Evolutionary conservation across 345 rosid genomes (phyloP).

Genomic region (Turnera subulata): DNA sequence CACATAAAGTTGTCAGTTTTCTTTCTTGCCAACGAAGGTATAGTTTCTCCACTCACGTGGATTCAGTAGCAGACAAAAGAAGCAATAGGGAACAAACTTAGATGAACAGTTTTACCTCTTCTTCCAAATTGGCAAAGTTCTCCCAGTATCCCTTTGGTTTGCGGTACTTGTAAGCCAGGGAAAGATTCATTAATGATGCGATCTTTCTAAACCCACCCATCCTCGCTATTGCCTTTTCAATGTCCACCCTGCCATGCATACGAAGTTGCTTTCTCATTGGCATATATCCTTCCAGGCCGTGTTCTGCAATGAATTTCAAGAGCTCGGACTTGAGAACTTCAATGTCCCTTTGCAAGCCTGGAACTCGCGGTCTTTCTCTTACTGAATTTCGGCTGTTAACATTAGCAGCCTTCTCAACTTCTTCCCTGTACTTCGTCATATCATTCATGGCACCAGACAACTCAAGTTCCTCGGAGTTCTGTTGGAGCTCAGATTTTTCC

Average conservation of each 20-base stretch:
- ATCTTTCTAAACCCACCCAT: constrained; percentile 95
- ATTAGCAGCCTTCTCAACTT: constrained; percentile 16
- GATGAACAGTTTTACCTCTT: constrained; percentile 57
- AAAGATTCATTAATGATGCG: constrained; percentile 73
- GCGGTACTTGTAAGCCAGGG: constrained; percentile 87
- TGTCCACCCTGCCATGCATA: constrained; percentile 80
- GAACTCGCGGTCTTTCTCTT: constrained; percentile 72
- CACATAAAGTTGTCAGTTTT: too few species aligned
- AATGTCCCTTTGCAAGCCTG: constrained; percentile 77
- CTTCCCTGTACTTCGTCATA: constrained; percentile 6
- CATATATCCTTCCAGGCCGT: constrained; percentile 98
- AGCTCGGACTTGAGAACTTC: constrained; percentile 82
- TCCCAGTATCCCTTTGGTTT: constrained; percentile 99
- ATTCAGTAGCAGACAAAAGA: background rate
- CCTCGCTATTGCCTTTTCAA: constrained; percentile 84
- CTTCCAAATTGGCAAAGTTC: constrained; percentile 80
- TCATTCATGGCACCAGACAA: constrained; percentile 27
- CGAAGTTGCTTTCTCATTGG: constrained; percentile 99
- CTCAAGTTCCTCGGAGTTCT: constrained; percentile 31
- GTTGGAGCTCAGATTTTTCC: constrained; percentile 33
- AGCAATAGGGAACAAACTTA: background rate
- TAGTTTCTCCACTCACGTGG: too few species aligned
- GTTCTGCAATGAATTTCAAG: constrained; percentile 65
- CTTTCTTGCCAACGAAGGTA: too few species aligned
- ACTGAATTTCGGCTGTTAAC: constrained; percentile 21